These are phyloP conservation scores for Protomyces pachydermus DNA, from an alignment of 1,139 yeast genomes.

Conservation along the genomic window DNA sequence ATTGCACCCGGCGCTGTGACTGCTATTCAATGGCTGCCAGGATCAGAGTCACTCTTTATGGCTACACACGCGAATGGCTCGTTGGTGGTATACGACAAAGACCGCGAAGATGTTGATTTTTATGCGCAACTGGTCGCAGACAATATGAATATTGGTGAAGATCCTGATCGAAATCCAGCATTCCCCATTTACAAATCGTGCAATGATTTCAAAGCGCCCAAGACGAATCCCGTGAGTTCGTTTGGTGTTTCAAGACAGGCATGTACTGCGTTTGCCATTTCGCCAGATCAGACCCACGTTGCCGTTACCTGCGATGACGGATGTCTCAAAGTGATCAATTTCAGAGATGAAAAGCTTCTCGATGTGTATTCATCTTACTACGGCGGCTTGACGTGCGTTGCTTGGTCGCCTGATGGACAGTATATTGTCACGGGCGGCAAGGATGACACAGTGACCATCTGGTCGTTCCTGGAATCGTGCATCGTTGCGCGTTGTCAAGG, in stretches of 20 bases:
- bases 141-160: slow-evolving; percentile 15
- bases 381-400: slow-evolving; percentile 57
- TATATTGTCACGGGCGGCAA: slow-evolving; percentile 55
- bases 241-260: slow-evolving; percentile 58
- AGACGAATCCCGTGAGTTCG: slow-evolving; percentile 52
- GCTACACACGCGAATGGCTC: slow-evolving; percentile 46
- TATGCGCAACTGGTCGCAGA: slow-evolving; percentile 3
- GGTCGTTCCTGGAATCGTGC: slow-evolving; percentile 36
- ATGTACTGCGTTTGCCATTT: slow-evolving; percentile 49
- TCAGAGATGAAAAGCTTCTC: slow-evolving; percentile 47
- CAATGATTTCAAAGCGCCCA: slow-evolving; percentile 31
- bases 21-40: slow-evolving; percentile 44
- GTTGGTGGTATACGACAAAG: slow-evolving; percentile 43
- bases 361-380: slow-evolving; percentile 65
- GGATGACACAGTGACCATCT: slow-evolving; percentile 43
- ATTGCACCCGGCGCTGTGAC: slow-evolving; percentile 41
- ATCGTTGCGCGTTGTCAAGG: slow-evolving; percentile 52
- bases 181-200: slow-evolving; percentile 31
- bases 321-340: slow-evolving; percentile 54
- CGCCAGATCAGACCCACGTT: slow-evolving; percentile 44
- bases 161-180: slow-evolving; percentile 28
- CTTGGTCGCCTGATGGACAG: slow-evolving; percentile 62
- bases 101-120: slow-evolving; percentile 41
- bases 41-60: slow-evolving; percentile 41
- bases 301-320: slow-evolving; percentile 68